These are phyloP conservation scores for Isoetes taiwanensis DNA, from an alignment of 75 land plant species.

Conservation along the genomic window DNA sequence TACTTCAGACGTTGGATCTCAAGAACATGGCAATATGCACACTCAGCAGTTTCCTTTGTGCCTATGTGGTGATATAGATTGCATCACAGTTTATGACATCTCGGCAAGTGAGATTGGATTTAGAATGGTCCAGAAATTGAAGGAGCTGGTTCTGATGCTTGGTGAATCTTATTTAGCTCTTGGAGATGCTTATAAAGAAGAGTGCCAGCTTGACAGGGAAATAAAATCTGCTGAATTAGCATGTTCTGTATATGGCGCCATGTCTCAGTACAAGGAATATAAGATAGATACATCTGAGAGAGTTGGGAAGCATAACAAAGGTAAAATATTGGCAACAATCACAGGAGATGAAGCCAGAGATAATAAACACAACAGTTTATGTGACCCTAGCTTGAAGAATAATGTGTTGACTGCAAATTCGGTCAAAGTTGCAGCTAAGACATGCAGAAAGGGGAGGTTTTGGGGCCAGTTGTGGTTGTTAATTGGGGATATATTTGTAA, in stretches of 20 bases:
- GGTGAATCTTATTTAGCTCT: conserved; percentile 96
- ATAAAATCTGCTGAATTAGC: conserved; percentile 74
- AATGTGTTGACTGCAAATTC: not conserved
- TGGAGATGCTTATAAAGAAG: conserved; percentile 89
- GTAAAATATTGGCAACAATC: too few relatives aligned
- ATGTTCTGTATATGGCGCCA: conserved; percentile 78
- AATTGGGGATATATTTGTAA: conserved; percentile 77
- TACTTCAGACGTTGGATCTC: conserved; percentile 10
- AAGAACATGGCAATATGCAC: conserved; percentile 13
- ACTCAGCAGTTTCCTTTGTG: conserved; percentile 40
- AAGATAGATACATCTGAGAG: not conserved
- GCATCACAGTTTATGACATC: conserved; percentile 91
- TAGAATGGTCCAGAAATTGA: conserved; percentile 65
- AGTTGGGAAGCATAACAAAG: too few relatives aligned
- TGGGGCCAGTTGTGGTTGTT: conserved; percentile 87
- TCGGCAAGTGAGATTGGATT: conserved; percentile 65
- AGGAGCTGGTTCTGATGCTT: conserved; percentile 83
- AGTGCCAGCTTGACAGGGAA: conserved; percentile 55
- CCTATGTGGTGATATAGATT: conserved; percentile 84
- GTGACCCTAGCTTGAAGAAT: not conserved
- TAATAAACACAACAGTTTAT: conserved; percentile 15
- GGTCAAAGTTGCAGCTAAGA: too few relatives aligned
- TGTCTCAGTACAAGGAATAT: conserved; percentile 40
- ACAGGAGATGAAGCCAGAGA: too few relatives aligned
- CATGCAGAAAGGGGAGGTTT: conserved; percentile 44